Evolutionary conservation across 2,329 filamentous ascomycete genomes (phyloP), one percentile per base, ranked within the genome.

Genomic region (Fusarium piperis): DNA sequence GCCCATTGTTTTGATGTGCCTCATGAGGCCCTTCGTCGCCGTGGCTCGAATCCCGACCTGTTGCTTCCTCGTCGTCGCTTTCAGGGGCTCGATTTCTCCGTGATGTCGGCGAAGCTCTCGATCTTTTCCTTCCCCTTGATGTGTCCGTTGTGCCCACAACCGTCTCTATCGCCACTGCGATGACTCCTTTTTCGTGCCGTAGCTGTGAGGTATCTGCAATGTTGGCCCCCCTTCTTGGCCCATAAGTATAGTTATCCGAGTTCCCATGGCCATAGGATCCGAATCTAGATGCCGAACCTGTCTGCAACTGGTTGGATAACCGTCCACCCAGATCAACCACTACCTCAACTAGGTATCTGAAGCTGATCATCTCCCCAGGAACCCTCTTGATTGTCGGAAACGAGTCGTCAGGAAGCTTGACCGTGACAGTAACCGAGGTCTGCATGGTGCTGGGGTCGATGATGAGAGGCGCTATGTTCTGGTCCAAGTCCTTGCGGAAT

Each of bases 401-500:
- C 0, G 91, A 91, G 77, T 97, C 94, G 70, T 97, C 94, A 0
- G 96, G 96, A 3, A 98, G 89, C 73, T 94, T 91, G 16, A 99
- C 90, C 4, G 93, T 92, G 5, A 94, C 92, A 16, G 92, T 96
- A 44, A 98, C 90, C 51, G 92, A 92, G 1, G 94, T 91, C 20
- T 91, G 92, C 72, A 98, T 86, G 1, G 91, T 94, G 28, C 81
- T 84, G 1, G 95, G 95, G 77, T 98, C 92, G 60, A 98, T 91
- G 61, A 98, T 94, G 51, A 99, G 85, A 6, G 96, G 95, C 20
- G 93, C 92, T 63, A 97, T 94, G 1, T 93, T 92, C 80, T 99
- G 96, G 6, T 93, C 92, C 4, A 99, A 84, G 79, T 99, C 96
- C 80, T 98, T 98, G 60, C 96, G 92, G 79, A 98, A 98, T n/a